Evolutionary conservation across 192 early-diverging fungal species (phyloP), one percentile per base, ranked within the genome.

Genomic region (Coemansia sp.): DNA sequence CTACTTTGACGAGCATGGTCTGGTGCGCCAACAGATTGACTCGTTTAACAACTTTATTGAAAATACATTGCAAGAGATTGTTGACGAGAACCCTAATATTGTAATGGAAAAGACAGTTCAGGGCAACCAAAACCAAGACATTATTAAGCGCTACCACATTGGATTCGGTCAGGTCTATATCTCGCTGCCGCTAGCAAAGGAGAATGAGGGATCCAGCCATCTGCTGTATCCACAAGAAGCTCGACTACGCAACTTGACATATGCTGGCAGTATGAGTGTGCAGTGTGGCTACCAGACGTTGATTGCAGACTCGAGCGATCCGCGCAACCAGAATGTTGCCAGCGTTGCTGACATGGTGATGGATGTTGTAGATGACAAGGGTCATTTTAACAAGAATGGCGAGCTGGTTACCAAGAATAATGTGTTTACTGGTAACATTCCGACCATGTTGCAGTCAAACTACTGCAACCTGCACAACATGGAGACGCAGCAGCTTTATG

Each of bases 31-130:
- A 83, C 97, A 99, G 76, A 83, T 98, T 35, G 94, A 95, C 67
- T 98, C 96, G 41, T 99, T 96, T 79, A 92, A 99, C 69, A 92
- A 96, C 73, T 99, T 99, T 82, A 91, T 97, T 22, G 86, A 94
- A 62, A 94, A 95, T 67, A 94, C 94, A 3, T 89, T 99, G 89
- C 97, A 99, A 69, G 94, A 95, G 63, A 87, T 99, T 47, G 90
- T 99, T 11, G 90, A 94, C 64, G 97, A 98, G 70, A 94, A 93
- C 69, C 85, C 87, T 14, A 85, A 87, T 54, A 84, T 97, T 57
- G 89, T 93, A 5, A 75, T 97, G 58, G 87, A 96, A 72, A 94
- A 88, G 51, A 65, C 70, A 8, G 54, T 76, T 29, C 85, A 88
- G 60, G 85, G 87, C 29, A 49, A 65, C 37, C 68, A 62, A 23